These are phyloP conservation scores for Sanguinoderma infundibulare DNA, from an alignment of 1,284 basidiomycete genomes.

Conservation along the genomic window DNA sequence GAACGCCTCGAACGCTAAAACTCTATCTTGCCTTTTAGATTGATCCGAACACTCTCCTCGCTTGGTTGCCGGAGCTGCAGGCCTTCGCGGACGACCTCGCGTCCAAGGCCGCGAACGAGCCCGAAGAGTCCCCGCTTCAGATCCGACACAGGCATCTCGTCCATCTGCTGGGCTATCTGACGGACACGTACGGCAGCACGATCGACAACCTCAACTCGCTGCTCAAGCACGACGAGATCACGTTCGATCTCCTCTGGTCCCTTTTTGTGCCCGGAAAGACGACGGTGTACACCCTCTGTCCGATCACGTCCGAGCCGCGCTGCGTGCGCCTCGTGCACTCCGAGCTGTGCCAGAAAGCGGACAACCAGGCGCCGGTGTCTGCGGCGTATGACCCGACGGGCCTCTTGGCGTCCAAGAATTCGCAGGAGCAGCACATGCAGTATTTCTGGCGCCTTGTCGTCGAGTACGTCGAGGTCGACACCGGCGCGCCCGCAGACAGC, in stretches of 20 bases:
- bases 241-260: constrained; percentile 60
- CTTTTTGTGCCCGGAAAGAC: constrained; percentile 56
- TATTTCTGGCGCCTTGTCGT: constrained; percentile 35
- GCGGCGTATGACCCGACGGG: constrained; percentile 32
- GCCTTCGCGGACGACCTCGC: constrained; percentile 46
- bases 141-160: constrained; percentile 44
- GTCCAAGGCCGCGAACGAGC: constrained; percentile 34
- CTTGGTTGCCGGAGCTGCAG: constrained; percentile 51
- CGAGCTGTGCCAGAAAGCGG: constrained; percentile 37
- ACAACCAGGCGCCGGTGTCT: constrained; percentile 22
- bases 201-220: constrained; percentile 51
- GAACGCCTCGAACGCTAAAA: constrained; percentile 14
- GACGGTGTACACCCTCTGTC: constrained; percentile 53
- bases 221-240: constrained; percentile 56
- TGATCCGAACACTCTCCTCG: constrained; percentile 58
- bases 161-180: constrained; percentile 52
- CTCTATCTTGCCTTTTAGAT: constrained; percentile 39
- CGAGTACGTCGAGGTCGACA: constrained; percentile 37
- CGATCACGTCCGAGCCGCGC: constrained; percentile 55
- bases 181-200: constrained; percentile 46
- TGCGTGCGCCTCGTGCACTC: constrained; percentile 50
- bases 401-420: constrained; percentile 24
- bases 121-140: constrained; percentile 41
- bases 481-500: constrained; percentile 33
- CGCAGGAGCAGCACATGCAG: constrained; percentile 30